These are phyloP conservation scores for Mycosphaerella sp. DNA, from an alignment of 2,329 filamentous ascomycete genomes.

Conservation along the genomic window DNA sequence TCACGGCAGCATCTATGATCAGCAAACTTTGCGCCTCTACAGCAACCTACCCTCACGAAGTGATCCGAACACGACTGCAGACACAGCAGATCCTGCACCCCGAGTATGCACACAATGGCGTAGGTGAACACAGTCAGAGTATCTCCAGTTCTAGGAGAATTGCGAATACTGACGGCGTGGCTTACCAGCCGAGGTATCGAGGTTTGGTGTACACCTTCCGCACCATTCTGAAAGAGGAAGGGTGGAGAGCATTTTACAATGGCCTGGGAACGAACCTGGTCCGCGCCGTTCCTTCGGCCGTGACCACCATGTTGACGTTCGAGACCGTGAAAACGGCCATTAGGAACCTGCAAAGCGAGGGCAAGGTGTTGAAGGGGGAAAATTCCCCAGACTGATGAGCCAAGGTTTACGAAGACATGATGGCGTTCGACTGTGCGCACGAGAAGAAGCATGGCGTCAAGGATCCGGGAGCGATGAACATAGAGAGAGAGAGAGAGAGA, in stretches of 20 bases:
- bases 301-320: conserved; percentile 96
- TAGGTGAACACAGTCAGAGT: conserved; percentile 34
- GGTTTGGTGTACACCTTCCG: conserved; percentile 76
- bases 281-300: conserved; percentile 86
- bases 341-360: conserved; percentile 50
- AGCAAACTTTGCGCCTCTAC: conserved; percentile 94
- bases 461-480: no score
- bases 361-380: conserved; percentile 27
- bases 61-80: conserved; percentile 85
- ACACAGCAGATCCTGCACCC: conserved; percentile 70
- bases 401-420: no score
- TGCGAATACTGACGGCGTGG: conserved; percentile 50
- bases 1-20: conserved; percentile 80
- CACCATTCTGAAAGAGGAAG: conserved; percentile 82
- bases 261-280: conserved; percentile 98
- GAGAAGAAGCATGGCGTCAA: no score
- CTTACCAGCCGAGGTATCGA: conserved; percentile 54
- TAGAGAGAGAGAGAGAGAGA: no score
- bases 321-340: conserved; percentile 62
- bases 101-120: conserved; percentile 44
- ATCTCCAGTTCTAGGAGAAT: conserved; percentile 32
- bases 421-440: no score
- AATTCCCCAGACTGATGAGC: not conserved
- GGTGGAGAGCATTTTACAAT: conserved; percentile 93
- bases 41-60: conserved; percentile 94